Evolutionary conservation across 768 basidiomycete genomes (phyloP).

Genomic region (Mycena vitilis): DNA sequence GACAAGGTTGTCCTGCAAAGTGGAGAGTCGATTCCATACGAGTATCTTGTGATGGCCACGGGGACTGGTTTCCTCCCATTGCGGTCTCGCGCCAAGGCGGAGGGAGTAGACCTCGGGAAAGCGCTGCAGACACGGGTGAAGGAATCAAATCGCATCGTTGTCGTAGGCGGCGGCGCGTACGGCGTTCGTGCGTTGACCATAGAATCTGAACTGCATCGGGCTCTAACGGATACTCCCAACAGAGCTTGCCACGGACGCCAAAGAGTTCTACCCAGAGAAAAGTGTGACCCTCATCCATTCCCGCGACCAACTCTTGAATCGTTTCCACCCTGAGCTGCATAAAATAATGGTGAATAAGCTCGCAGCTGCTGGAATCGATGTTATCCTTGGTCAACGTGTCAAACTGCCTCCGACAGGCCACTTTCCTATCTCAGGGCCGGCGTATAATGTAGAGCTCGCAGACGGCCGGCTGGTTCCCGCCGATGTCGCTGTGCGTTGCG

Average conservation of each 20-base stretch:
- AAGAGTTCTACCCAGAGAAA: slow-evolving; percentile 54
- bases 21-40: slow-evolving; percentile 44
- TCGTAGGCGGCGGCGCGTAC: slow-evolving; percentile 71
- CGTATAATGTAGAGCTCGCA: slow-evolving; percentile 46
- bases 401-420: slow-evolving; percentile 41
- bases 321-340: slow-evolving; percentile 54
- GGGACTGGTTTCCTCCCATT: slow-evolving; percentile 42
- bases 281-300: slow-evolving; percentile 62
- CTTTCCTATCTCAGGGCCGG: slow-evolving; percentile 44
- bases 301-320: slow-evolving; percentile 54
- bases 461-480: slow-evolving; percentile 54
- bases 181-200: slow-evolving; percentile 59
- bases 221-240: not conserved
- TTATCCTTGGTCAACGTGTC: slow-evolving; percentile 54
- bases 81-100: slow-evolving; percentile 37
- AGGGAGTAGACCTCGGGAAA: slow-evolving; percentile 40
- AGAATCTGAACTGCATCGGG: not conserved
- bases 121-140: slow-evolving; percentile 46
- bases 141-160: slow-evolving; percentile 53
- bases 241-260: slow-evolving; percentile 63
- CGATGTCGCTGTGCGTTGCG: slow-evolving; percentile 52
- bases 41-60: slow-evolving; percentile 50
- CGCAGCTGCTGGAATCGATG: slow-evolving; percentile 49
- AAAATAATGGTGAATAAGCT: slow-evolving; percentile 43
- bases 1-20: slow-evolving; percentile 37